Evolutionary conservation across 495 filamentous ascomycete genomes (phyloP).

Genomic region (Bathelium albidoporum): DNA sequence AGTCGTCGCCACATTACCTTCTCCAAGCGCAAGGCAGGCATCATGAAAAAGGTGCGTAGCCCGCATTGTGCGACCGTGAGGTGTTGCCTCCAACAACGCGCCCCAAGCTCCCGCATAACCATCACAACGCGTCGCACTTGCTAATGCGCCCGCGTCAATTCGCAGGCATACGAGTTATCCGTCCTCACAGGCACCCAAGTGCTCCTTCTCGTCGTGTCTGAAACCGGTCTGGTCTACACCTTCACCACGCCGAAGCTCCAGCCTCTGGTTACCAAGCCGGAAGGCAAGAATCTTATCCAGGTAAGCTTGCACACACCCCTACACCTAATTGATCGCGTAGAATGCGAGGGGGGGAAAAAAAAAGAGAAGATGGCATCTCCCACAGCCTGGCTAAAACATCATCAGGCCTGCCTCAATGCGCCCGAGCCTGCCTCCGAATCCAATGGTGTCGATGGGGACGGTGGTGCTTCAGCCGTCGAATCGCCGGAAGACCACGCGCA

Average conservation of each 20-base stretch:
- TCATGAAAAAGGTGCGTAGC: slow-evolving; percentile 96
- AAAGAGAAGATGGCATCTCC: too few species aligned
- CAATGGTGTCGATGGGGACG: slow-evolving; percentile 77
- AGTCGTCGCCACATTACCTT: slow-evolving; percentile 99
- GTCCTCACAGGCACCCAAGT: slow-evolving; percentile 98
- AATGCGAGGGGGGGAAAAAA: too few species aligned
- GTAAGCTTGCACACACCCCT: slow-evolving; percentile 40
- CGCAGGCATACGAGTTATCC: slow-evolving; percentile 90
- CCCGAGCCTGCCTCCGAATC: slow-evolving; percentile 84
- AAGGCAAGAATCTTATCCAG: slow-evolving; percentile 99
- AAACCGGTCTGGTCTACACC: slow-evolving; percentile 97
- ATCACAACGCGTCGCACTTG: slow-evolving; percentile 8
- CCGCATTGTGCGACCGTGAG: slow-evolving; percentile 5
- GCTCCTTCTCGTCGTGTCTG: slow-evolving; percentile 90
- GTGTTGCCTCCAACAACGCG: slow-evolving; percentile 8
- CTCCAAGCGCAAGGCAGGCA: slow-evolving; percentile 99
- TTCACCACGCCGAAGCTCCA: slow-evolving; percentile 99
- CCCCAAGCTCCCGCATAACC: neutral
- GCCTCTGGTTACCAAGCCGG: slow-evolving; percentile 95
- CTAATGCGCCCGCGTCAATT: slow-evolving; percentile 23
- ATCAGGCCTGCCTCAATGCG: slow-evolving; percentile 88
- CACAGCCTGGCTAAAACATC: too few species aligned
- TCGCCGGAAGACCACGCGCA: slow-evolving; percentile 33
- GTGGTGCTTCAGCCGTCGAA: slow-evolving; percentile 40
- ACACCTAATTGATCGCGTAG: too few species aligned